Percentiles rank a stretch among this genome's conserved stretches.
These are phyloP conservation scores for Plasmodium berghei DNA, from an alignment of 169 alveolate genomes.

Conservation along the genomic window DNA sequence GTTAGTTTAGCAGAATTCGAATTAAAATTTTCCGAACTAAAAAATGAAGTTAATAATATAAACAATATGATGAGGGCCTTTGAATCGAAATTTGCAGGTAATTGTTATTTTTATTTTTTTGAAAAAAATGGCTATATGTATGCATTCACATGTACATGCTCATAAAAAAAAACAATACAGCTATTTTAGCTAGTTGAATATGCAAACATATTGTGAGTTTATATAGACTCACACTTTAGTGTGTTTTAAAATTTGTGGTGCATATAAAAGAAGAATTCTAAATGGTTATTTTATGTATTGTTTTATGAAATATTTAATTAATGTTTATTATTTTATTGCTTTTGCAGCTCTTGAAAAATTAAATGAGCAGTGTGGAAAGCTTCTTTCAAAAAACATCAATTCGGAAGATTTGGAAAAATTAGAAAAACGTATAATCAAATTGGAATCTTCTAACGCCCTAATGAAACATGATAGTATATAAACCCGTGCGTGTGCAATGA, in stretches of 20 bases:
- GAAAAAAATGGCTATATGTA: background rate
- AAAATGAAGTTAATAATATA: conserved; percentile 46
- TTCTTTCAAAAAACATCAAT: conserved; percentile 49
- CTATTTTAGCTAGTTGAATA: no score
- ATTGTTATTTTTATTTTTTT: background rate
- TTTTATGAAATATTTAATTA: background rate
- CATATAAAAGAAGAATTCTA: background rate
- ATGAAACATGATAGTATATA: conserved; percentile 49
- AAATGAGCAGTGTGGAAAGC: conserved; percentile 67
- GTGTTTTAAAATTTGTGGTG: background rate
- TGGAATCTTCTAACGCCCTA: conserved; percentile 41
- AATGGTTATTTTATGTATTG: background rate
- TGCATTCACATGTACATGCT: background rate
- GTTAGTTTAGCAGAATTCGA: conserved; percentile 42
- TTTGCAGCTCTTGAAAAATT: conserved; percentile 46
- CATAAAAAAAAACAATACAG: background rate
- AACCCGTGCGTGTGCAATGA: background rate
- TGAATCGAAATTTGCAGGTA: conserved; percentile 60
- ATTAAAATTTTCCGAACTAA: conserved; percentile 45
- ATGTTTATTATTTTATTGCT: conserved; percentile 8
- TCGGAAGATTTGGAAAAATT: conserved; percentile 58
- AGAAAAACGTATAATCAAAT: conserved; percentile 54
- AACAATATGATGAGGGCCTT: conserved; percentile 65
- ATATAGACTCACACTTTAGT: no score
- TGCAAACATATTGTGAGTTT: no score